Conservation (phyloP, 768 basidiomycete species). For the Amanita polypyramis region DNA sequence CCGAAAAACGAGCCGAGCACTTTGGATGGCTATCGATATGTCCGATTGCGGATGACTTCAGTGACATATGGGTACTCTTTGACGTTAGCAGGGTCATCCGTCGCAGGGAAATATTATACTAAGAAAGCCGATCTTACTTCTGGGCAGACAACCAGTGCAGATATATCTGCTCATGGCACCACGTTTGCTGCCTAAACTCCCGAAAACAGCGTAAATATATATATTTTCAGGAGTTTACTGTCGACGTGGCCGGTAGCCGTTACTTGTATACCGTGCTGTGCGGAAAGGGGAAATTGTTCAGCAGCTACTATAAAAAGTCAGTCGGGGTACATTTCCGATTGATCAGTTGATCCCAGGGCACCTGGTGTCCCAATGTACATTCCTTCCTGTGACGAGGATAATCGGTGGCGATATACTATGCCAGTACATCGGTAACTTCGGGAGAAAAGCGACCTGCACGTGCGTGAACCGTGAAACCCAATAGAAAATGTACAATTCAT, state of each 20-base stretch:
- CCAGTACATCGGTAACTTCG: slow-evolving; percentile 41
- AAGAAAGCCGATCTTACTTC: slow-evolving; percentile 31
- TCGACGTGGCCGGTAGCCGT: too few relatives aligned
- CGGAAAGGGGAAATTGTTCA: slow-evolving; percentile 34
- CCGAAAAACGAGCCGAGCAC: slow-evolving; percentile 38
- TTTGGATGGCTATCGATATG: slow-evolving; percentile 11
- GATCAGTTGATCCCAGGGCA: too few relatives aligned
- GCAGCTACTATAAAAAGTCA: neutral
- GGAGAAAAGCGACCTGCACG: slow-evolving; percentile 37
- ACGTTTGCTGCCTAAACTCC: slow-evolving; percentile 10
- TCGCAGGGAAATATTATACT: slow-evolving; percentile 25
- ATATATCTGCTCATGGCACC: too few relatives aligned
- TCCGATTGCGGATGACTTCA: slow-evolving; percentile 21
- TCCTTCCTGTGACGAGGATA: slow-evolving; percentile 48
- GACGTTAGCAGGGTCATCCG: slow-evolving; percentile 26
- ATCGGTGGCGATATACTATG: too few relatives aligned
- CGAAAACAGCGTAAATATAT: slow-evolving; percentile 19
- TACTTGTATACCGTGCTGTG: too few relatives aligned
- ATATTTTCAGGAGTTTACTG: slow-evolving; percentile 22
- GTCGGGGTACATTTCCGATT: slow-evolving; percentile 9
- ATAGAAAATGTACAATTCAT: slow-evolving; percentile 11
- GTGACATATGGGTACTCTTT: slow-evolving; percentile 27
- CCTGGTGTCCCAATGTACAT: slow-evolving; percentile 51
- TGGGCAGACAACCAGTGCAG: too few relatives aligned
- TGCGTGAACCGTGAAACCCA: neutral